Evolutionary conservation across 352 stramenopile genomes (phyloP).

Genomic region (Phytophthora tubulina): DNA sequence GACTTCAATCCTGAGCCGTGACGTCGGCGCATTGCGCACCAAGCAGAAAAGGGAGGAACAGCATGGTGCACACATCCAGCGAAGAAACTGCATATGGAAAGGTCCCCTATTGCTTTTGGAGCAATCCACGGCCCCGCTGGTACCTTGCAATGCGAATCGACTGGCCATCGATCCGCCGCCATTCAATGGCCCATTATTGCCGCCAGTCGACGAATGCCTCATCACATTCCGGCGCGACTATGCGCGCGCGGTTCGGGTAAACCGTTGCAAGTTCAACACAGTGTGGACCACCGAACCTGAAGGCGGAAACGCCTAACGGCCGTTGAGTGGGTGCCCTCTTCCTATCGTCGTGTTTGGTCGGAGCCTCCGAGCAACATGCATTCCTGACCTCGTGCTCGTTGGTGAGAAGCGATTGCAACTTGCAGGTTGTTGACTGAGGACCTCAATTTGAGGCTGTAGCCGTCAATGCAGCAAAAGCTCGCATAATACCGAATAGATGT

Average conservation of each 20-base stretch:
- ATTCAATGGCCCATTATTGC: not conserved
- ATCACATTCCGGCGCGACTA: conserved; percentile 25
- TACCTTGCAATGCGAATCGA: not conserved
- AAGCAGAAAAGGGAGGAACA: conserved; percentile 30
- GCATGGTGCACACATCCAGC: not conserved
- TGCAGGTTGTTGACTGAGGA: no score
- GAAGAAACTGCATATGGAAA: not conserved
- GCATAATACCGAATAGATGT: no score
- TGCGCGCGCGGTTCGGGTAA: not conserved
- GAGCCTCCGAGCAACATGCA: not conserved
- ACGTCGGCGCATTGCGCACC: conserved; percentile 28
- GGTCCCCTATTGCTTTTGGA: not conserved
- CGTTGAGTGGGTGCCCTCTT: not conserved
- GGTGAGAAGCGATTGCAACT: no score
- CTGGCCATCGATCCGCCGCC: not conserved
- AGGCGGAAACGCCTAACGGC: not conserved
- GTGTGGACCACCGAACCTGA: conserved; percentile 44
- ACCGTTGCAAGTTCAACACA: conserved; percentile 23
- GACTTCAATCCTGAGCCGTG: conserved; percentile 28
- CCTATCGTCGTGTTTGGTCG: conserved; percentile 16
- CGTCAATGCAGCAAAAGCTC: no score
- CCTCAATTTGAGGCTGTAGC: no score
- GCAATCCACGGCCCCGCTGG: not conserved
- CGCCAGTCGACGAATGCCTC: conserved; percentile 30
- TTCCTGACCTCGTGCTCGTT: not conserved